These are phyloP conservation scores for Suillus decipiens DNA, from an alignment of 768 basidiomycete species.

Conservation along the genomic window DNA sequence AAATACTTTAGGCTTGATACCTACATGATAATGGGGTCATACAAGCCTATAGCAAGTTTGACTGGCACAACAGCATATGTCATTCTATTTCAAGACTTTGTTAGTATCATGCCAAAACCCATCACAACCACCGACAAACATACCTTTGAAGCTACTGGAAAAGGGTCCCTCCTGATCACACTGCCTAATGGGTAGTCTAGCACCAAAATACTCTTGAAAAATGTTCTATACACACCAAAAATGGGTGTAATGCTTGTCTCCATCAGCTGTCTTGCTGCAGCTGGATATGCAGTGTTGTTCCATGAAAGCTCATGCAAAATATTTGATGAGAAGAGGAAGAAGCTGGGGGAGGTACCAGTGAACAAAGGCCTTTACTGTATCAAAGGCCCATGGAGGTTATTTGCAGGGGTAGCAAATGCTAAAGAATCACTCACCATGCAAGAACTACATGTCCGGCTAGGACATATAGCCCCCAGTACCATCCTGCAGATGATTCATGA, in stretches of 20 bases:
- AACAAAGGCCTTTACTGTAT: not conserved
- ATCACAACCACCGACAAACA: slow-evolving; percentile 20
- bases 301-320: slow-evolving; percentile 18
- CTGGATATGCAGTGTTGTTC: slow-evolving; percentile 17
- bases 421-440: too few relatives aligned
- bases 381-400: not conserved
- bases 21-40: too few relatives aligned
- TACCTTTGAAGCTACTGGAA: slow-evolving; percentile 23
- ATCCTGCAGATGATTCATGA: too few relatives aligned
- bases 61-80: too few relatives aligned
- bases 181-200: slow-evolving; percentile 23
- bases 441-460: too few relatives aligned
- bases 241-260: slow-evolving; percentile 27
- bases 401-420: not conserved
- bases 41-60: too few relatives aligned
- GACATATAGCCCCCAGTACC: too few relatives aligned
- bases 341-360: slow-evolving; percentile 17
- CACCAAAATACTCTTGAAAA: slow-evolving; percentile 11
- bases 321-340: slow-evolving; percentile 8
- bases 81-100: too few relatives aligned
- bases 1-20: too few relatives aligned
- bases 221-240: slow-evolving; percentile 23
- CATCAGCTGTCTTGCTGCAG: not conserved
- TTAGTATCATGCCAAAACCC: too few relatives aligned
- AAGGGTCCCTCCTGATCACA: slow-evolving; percentile 22